Percentiles rank a stretch among this genome's conserved stretches.
These are phyloP conservation scores for Flaveria sonorensis DNA, from an alignment of 129 eudicot genomes.

Conservation along the genomic window DNA sequence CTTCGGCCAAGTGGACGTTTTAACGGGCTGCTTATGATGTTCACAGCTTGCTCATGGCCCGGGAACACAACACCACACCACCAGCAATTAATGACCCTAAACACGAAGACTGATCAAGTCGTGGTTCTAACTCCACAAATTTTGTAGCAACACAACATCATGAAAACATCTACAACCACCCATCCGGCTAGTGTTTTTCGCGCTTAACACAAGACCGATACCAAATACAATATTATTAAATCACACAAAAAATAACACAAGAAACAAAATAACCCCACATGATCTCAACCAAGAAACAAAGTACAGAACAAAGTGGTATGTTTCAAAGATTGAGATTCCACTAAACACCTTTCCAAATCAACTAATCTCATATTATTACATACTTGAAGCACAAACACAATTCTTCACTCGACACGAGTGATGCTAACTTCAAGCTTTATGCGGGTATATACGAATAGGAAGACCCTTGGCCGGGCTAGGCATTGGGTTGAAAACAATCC, in stretches of 20 bases:
- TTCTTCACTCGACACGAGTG: not conserved
- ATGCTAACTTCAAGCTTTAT: constrained; percentile 15
- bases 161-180: not conserved
- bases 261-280: not conserved
- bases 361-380: not conserved
- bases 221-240: not conserved
- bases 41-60: too few relatives aligned
- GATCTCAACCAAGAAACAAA: not conserved
- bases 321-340: not conserved
- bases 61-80: too few relatives aligned
- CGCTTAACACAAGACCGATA: not conserved
- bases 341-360: not conserved
- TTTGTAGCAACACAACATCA: too few relatives aligned
- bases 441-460: constrained; percentile 41
- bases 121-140: too few relatives aligned
- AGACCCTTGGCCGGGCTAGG: constrained; percentile 45
- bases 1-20: too few relatives aligned
- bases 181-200: not conserved
- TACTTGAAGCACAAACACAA: not conserved
- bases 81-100: too few relatives aligned
- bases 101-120: too few relatives aligned
- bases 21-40: too few relatives aligned
- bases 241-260: not conserved
- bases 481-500: constrained; percentile 32
- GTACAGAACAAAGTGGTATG: constrained; percentile 1